phyloP scores from a whole-genome alignment of 2,329 filamentous ascomycete genomes.

The Xylariaceae sp. region DNA sequence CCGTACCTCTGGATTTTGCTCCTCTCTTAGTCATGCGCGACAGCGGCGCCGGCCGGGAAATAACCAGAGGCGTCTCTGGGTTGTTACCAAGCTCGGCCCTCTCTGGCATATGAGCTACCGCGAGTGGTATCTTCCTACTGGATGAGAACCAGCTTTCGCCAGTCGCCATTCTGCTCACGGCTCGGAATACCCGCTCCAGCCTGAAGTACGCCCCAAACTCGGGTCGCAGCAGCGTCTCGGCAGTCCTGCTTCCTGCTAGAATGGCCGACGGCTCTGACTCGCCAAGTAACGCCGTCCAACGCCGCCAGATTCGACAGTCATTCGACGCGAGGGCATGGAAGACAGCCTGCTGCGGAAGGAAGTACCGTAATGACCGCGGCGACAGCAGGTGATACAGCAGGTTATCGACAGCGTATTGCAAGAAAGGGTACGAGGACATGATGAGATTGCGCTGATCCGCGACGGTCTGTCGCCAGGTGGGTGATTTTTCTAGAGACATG shows the following conservation, averaged over 20 bases:
- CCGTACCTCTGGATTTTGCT: conserved; percentile 15
- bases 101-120: not conserved
- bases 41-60: not conserved
- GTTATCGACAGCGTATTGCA: conserved; percentile 24
- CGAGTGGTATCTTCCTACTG: not conserved
- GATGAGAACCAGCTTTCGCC: conserved; percentile 20
- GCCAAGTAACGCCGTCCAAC: conserved; percentile 25
- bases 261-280: conserved; percentile 21
- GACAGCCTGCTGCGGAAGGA: conserved; percentile 25
- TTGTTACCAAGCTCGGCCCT: not conserved
- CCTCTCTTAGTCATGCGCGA: conserved; percentile 2
- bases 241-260: conserved; percentile 15
- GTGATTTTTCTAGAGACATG: conserved; percentile 4
- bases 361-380: conserved; percentile 19
- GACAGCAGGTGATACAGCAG: conserved; percentile 26
- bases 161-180: conserved; percentile 19
- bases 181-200: conserved; percentile 22
- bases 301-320: conserved; percentile 25
- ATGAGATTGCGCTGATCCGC: conserved; percentile 23
- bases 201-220: conserved; percentile 25
- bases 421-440: conserved; percentile 24
- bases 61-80: not conserved
- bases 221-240: conserved; percentile 17
- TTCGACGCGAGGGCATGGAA: conserved; percentile 12
- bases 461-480: conserved; percentile 15